Conservation (phyloP, 2,329 filamentous ascomycete genomes). For the Ceratocystis ficicola region DNA sequence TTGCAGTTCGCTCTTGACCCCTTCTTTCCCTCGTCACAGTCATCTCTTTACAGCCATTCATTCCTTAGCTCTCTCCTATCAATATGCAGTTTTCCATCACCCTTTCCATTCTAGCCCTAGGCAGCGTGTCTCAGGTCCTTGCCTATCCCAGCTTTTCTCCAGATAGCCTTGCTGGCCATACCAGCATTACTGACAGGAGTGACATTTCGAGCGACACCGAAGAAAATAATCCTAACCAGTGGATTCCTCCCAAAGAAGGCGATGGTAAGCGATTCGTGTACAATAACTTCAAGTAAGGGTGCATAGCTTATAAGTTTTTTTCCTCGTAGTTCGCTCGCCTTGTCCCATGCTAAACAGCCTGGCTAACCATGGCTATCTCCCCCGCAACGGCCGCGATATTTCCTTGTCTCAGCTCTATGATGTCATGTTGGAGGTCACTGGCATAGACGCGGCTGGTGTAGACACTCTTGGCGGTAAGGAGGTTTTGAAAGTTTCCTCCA, state of each 20-base stretch:
- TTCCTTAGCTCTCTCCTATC: not conserved
- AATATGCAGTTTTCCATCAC: conserved; percentile 17
- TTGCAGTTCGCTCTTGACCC: not conserved
- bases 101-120: conserved; percentile 15
- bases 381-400: conserved; percentile 23
- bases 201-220: not conserved
- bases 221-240: conserved; percentile 15
- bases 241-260: conserved; percentile 6
- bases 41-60: not conserved
- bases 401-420: conserved; percentile 14
- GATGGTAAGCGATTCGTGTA: conserved; percentile 12
- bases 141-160: conserved; percentile 5
- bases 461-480: conserved; percentile 23
- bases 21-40: not conserved
- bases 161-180: not conserved
- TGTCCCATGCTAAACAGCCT: conserved; percentile 26
- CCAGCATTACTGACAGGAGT: not conserved
- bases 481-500: conserved; percentile 26
- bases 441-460: conserved; percentile 23
- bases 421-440: conserved; percentile 18
- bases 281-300: too few relatives aligned
- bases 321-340: conserved; percentile 22
- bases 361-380: conserved; percentile 25
- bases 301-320: not conserved
- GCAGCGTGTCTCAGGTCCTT: conserved; percentile 16